Evolutionary conservation across 2,329 filamentous ascomycete genomes (phyloP).

Genomic region (Fusarium phyllophilum): DNA sequence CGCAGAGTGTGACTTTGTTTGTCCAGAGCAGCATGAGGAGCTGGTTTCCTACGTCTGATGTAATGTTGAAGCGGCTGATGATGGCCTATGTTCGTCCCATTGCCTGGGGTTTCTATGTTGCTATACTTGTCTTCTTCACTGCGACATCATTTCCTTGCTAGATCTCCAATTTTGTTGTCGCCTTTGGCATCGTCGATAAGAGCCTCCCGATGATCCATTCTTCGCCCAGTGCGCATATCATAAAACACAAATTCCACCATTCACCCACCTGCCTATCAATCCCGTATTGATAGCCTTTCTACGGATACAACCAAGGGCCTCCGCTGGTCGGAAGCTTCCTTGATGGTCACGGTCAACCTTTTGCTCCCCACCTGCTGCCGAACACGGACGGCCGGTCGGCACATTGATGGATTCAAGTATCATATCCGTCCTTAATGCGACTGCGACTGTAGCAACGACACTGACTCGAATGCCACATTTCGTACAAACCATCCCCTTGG

Average conservation of each 20-base stretch:
- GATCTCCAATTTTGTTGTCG: background rate
- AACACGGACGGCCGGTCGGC: conserved; percentile 29
- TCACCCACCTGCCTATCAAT: conserved; percentile 3
- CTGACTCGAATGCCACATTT: conserved; percentile 25
- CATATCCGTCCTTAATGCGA: conserved; percentile 10
- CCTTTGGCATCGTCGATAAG: conserved; percentile 2
- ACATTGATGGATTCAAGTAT: conserved; percentile 4
- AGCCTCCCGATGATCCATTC: conserved; percentile 23
- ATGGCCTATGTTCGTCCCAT: background rate
- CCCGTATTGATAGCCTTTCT: conserved; percentile 27
- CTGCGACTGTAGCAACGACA: conserved; percentile 12
- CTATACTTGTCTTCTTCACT: background rate
- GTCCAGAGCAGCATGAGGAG: background rate
- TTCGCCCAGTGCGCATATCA: conserved; percentile 22
- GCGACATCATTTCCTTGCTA: background rate
- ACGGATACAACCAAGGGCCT: conserved; percentile 5
- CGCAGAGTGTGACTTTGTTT: conserved; percentile 5
- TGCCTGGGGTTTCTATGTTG: background rate
- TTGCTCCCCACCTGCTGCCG: conserved; percentile 25
- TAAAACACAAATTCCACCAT: conserved; percentile 11
- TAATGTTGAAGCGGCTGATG: background rate
- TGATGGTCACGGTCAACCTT: conserved; percentile 16
- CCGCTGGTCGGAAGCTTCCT: conserved; percentile 19
- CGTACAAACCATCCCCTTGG: conserved; percentile 11
- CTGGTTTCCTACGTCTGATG: background rate